Evolutionary conservation across 768 basidiomycete species (phyloP), one percentile per base, ranked within the genome.

Genomic region (Hygrocybe coccinea): DNA sequence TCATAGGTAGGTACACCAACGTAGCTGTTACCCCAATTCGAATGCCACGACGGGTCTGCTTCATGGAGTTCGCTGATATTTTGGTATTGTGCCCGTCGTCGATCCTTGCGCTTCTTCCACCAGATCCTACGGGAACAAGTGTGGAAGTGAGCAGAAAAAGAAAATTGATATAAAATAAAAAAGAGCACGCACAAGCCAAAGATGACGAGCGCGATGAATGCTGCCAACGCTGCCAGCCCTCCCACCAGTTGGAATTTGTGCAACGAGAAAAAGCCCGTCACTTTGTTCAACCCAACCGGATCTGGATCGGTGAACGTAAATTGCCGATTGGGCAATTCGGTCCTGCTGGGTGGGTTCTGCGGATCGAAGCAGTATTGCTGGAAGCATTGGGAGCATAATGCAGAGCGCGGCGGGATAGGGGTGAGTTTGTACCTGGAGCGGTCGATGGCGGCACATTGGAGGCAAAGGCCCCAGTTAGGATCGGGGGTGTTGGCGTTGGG

Each of bases 401-500:
- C 57, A 12, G 82, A 83, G 15, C 79, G 75, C 5, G 62, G 25
- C 5, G 71, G 66, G 0, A 64, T 6, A 1, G 76, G 71, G 0
- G 62, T 60, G 11, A 70, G 58, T 56, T 76, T 77, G 47, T 71
- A 58, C n/a, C 81, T 74, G 1, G 76, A 76, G 10, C 82, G 77
- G 58, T 83, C 82, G 50, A 83, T 67, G 24, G 72, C 73, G 34
- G 84, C 82, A 66, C 91, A 86, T 64, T 82, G 81, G 19, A 93
- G 73, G 61, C 90, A 92, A 37, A 74, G 76, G 2, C 84, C 77
- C 52, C 86, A 77, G 71, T 81, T 60, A 75, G 79, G 57, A 79
- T 90, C 89, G 29, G 83, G 73, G 5, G 65, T 68, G 56, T 79
- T 85, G 36, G 80, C 72, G 48, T 86, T 79, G 25, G 84, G 80